Evolutionary conservation across 2,329 filamentous ascomycete genomes (phyloP), one percentile per base, ranked within the genome.

Genomic region (Ascochyta fabae): DNA sequence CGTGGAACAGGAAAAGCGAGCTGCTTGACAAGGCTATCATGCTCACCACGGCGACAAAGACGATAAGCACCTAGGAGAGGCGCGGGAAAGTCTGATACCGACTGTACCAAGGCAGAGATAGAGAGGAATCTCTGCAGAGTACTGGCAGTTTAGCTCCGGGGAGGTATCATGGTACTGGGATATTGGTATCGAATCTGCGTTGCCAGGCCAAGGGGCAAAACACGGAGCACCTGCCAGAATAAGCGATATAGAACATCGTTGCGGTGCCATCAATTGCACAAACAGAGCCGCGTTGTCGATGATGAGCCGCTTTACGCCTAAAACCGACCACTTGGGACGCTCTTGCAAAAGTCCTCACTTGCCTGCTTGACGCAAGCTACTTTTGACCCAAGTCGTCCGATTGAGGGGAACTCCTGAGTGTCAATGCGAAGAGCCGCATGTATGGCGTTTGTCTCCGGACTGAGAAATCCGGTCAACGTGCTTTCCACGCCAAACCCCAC

Each of bases 381-480:
- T 33, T 7, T 27, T 23, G 39, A 45, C 19, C 31, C 27, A 38
- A 19, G 42, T 22, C 36, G 38, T 13, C 42, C n/a, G 29, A 15
- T 13, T 26, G 36, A 47, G 39, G 15, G 36, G 44, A 36, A 36
- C 46, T 55, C 45, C 26, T 55, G 34, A 41, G 29, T 13, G 19
- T 38, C 36, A 47, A 50, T 24, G n/a, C 42, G 19, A 46, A 44
- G 47, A 51, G 47, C 42, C 47, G 53, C 53, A 51, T 39, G 47
- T 39, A 40, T 43, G 43, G 35, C 44, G 57, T 60, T 61, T 65
- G 60, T 34, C 47, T 39, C 49, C 46, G 31, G 22, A 44, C 26
- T 57, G 51, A 44, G 53, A 29, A 33, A 23, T 40, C 61, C 53
- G 60, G 62, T 61, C 62, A 59, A 55, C 53, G 56, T 50, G 53